phyloP scores from a whole-genome alignment of 2,329 filamentous ascomycete genomes.

The Phoma sp. region DNA sequence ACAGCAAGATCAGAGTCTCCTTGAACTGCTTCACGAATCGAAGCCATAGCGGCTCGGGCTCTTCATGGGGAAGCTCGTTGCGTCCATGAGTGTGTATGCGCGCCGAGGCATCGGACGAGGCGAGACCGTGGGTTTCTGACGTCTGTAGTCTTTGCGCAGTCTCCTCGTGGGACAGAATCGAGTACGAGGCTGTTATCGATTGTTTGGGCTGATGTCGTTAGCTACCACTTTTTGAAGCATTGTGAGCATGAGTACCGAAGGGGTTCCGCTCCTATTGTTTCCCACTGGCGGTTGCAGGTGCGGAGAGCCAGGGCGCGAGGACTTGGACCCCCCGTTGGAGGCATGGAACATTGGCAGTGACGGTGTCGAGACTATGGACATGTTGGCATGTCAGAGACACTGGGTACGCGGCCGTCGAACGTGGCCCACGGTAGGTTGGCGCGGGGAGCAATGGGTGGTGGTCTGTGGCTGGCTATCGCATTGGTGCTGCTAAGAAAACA shows the following conservation, averaged over 20 bases:
- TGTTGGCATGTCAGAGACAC: constrained; percentile 58
- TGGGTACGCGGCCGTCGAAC: constrained; percentile 39
- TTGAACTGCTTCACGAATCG: constrained; percentile 97
- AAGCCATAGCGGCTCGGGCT: constrained; percentile 91
- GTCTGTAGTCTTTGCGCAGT: constrained; percentile 79
- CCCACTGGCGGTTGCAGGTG: constrained; percentile 37
- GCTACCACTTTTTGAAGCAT: constrained; percentile 1
- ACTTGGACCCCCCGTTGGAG: constrained; percentile 38
- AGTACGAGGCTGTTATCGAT: constrained; percentile 59
- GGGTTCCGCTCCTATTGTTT: constrained; percentile 36
- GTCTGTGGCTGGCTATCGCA: constrained; percentile 28
- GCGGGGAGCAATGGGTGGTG: constrained; percentile 12
- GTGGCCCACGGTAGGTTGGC: constrained; percentile 33
- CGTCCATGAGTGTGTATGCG: constrained; percentile 82
- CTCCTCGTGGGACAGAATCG: constrained; percentile 76
- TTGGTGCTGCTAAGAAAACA: constrained; percentile 22
- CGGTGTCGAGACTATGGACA: constrained; percentile 67
- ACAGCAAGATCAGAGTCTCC: constrained; percentile 90
- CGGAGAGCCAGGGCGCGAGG: constrained; percentile 39
- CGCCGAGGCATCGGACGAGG: constrained; percentile 78
- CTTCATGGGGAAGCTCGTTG: constrained; percentile 94
- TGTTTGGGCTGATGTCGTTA: constrained; percentile 25
- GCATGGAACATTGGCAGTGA: constrained; percentile 64
- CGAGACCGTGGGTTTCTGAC: constrained; percentile 81
- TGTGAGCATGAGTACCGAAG: constrained; percentile 32